Percentiles rank a stretch among this genome's conserved stretches.
phyloP scores from a whole-genome alignment of 768 basidiomycete genomes.

The Fomitopsis pulvina region DNA sequence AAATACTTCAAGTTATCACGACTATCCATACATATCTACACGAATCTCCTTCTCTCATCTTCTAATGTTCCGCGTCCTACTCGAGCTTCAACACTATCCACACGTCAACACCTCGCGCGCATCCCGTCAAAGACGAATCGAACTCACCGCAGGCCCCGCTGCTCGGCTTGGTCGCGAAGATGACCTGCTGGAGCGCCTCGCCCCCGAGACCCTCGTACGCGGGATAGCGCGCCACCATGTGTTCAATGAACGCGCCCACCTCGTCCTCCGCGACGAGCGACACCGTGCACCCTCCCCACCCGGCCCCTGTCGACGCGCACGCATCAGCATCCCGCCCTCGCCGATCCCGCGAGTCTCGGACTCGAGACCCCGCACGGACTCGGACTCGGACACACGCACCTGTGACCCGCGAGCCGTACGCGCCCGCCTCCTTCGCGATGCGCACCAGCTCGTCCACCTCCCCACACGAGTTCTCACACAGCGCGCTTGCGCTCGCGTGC shows the following conservation, averaged over 20 bases:
- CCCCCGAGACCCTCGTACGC: constrained; percentile 58
- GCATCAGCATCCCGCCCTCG: background rate
- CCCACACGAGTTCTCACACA: constrained; percentile 76
- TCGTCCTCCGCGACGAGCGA: constrained; percentile 64
- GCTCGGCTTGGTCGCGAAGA: constrained; percentile 82
- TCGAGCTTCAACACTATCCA: too few relatives aligned
- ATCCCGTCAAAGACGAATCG: background rate
- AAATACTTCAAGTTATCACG: too few relatives aligned
- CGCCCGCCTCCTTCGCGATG: constrained; percentile 64
- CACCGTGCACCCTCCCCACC: constrained; percentile 90
- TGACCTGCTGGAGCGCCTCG: constrained; percentile 53
- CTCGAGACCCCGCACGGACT: too few relatives aligned
- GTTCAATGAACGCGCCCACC: constrained; percentile 57
- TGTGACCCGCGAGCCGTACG: constrained; percentile 79
- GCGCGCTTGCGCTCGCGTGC: constrained; percentile 58
- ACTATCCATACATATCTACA: too few relatives aligned
- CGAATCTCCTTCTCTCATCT: too few relatives aligned
- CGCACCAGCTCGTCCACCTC: constrained; percentile 67
- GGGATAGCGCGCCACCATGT: constrained; percentile 51
- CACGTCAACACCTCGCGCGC: too few relatives aligned
- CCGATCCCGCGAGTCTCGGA: background rate
- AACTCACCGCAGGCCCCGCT: constrained; percentile 74
- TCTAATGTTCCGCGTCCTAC: too few relatives aligned
- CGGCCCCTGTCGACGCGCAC: constrained; percentile 48
- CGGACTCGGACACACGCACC: too few relatives aligned